A percentile compares a stretch with the other conserved stretches of the same genome.
Conservation (phyloP, 345 rosid species). For the Laguncularia racemosa region DNA sequence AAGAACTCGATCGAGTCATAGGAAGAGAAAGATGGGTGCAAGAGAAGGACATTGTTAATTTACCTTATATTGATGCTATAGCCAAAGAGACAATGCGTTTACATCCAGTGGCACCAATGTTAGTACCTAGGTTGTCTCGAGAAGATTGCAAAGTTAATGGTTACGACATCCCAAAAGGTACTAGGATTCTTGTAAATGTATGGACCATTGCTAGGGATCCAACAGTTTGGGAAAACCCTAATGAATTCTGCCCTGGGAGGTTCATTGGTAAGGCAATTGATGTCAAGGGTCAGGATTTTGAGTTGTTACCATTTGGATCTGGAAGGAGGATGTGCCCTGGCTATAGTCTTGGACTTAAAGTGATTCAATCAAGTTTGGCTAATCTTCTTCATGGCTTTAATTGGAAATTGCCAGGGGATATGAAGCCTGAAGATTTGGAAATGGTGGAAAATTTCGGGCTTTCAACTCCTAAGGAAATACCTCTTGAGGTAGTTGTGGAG, state of each 20-base stretch:
- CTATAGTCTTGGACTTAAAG: constrained; percentile 12
- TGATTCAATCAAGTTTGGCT: constrained; percentile 10
- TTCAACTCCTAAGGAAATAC: constrained; percentile 8
- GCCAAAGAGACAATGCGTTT: constrained; percentile 31
- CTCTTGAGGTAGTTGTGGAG: constrained; percentile 1
- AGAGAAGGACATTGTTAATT: constrained; percentile 26
- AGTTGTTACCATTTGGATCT: constrained; percentile 38
- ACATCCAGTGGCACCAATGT: constrained; percentile 13
- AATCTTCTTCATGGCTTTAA: constrained; percentile 13
- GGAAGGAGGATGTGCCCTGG: constrained; percentile 31
- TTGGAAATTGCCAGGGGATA: constrained; percentile 4
- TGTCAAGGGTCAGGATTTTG: constrained; percentile 34
- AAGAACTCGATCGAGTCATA: constrained; percentile 30
- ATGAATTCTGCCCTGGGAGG: constrained; percentile 19
- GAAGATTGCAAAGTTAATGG: constrained; percentile 15
- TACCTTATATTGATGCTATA: constrained; percentile 27
- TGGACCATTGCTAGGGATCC: constrained; percentile 23
- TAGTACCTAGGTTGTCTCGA: constrained; percentile 10
- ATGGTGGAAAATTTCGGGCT: constrained; percentile 10
- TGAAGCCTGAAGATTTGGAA: constrained; percentile 2
- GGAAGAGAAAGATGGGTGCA: constrained; percentile 28
- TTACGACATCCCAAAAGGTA: constrained; percentile 15
- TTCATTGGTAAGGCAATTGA: constrained; percentile 13
- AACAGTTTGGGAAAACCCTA: constrained; percentile 14
- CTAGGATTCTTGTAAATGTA: constrained; percentile 12